Evolutionary conservation across 345 rosid genomes (phyloP).

Genomic region (Arabis alpina): DNA sequence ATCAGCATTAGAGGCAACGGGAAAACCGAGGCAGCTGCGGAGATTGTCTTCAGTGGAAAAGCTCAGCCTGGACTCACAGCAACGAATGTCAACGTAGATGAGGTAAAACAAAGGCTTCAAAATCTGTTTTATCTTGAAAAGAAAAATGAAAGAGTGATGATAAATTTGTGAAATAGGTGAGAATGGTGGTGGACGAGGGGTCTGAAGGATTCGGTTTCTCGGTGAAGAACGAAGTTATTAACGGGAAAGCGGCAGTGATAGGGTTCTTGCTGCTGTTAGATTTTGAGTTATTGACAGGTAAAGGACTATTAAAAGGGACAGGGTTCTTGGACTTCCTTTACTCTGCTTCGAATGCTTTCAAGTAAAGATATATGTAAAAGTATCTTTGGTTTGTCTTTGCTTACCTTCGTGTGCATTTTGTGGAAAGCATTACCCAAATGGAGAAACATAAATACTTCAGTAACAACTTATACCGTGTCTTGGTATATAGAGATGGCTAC

Average conservation of each 20-base stretch:
- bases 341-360: conserved; percentile 68
- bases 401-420: conserved; percentile 16
- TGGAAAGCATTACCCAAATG: conserved; percentile 4
- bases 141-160: not conserved
- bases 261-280: conserved; percentile 88
- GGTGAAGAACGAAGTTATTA: conserved; percentile 73
- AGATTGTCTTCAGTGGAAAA: conserved; percentile 90
- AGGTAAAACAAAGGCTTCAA: conserved; percentile 52
- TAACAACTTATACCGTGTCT: conserved; percentile 27
- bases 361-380: conserved; percentile 37
- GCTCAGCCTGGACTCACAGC: conserved; percentile 94
- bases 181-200: conserved; percentile 85
- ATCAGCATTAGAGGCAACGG: conserved; percentile 60
- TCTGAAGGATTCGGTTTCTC: conserved; percentile 80
- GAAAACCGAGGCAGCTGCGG: conserved; percentile 66
- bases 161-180: conserved; percentile 59
- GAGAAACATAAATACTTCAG: conserved; percentile 23
- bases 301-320: conserved; percentile 89
- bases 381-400: conserved; percentile 30
- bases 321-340: conserved; percentile 92
- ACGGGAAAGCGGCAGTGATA: conserved; percentile 88
- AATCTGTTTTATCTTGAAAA: not conserved
- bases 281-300: conserved; percentile 92
- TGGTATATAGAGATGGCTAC: conserved; percentile 29
- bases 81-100: conserved; percentile 83